phyloP scores from a whole-genome alignment of 163 green algal genomes.

The Scenedesmus sp. region DNA sequence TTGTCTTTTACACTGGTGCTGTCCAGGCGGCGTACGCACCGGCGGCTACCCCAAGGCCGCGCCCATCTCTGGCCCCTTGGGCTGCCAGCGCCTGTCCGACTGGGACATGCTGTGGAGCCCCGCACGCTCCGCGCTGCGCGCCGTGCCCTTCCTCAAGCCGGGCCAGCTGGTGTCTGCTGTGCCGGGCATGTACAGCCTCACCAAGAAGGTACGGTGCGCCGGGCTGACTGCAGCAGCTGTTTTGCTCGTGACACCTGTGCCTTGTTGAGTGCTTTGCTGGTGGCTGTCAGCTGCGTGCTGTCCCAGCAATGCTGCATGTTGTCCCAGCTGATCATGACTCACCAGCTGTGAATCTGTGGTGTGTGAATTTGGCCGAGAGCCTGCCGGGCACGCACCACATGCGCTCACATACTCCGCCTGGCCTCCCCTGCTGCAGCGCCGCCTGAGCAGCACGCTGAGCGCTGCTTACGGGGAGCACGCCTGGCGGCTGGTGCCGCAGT shows the following conservation, averaged over 20 bases:
- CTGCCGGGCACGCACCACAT: no score
- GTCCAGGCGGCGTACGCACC: conserved; percentile 69
- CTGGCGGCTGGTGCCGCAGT: conserved; percentile 66
- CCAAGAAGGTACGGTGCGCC: conserved; percentile 75
- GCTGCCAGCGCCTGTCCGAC: conserved; percentile 65
- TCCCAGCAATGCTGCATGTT: no score
- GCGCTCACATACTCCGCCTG: no score
- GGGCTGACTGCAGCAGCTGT: not conserved
- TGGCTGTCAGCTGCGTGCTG: not conserved
- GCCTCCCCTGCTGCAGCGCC: conserved; percentile 45
- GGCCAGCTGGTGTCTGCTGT: conserved; percentile 79
- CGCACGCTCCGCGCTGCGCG: conserved; percentile 65
- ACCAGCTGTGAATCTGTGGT: no score
- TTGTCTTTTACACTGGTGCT: not conserved
- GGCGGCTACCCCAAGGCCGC: conserved; percentile 74
- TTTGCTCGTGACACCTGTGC: no score
- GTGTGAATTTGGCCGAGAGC: no score
- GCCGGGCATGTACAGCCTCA: conserved; percentile 78
- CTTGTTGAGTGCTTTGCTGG: no score
- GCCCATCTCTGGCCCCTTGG: conserved; percentile 66
- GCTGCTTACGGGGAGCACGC: conserved; percentile 61
- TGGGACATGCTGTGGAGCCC: conserved; percentile 80
- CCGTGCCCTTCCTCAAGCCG: conserved; percentile 52
- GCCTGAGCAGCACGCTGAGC: conserved; percentile 72
- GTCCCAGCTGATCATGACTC: no score